These are phyloP conservation scores for Luvunga scandens DNA, from an alignment of 345 rosid species.

Conservation along the genomic window DNA sequence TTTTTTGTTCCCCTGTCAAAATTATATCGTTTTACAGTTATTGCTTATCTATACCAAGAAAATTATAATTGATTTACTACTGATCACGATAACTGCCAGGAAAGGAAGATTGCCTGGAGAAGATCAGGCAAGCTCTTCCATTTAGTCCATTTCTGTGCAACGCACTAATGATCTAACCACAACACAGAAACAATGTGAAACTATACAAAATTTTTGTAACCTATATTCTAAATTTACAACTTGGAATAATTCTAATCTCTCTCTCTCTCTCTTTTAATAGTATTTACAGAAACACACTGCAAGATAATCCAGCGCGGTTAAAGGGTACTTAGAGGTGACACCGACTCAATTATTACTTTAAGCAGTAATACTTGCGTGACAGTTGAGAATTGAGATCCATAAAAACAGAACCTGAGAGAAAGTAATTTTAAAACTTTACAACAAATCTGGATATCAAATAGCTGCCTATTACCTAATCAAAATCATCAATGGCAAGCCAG, in stretches of 20 bases:
- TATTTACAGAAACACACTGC: constrained; percentile 16
- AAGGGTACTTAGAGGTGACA: neutral
- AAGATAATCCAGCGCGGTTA: neutral
- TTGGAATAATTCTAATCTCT: constrained; percentile 4
- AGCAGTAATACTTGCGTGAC: neutral
- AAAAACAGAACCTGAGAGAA: neutral
- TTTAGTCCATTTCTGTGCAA: too few relatives aligned
- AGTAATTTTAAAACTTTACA: constrained; percentile 31
- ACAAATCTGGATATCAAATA: constrained; percentile 22
- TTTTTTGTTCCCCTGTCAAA: neutral
- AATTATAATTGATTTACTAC: neutral
- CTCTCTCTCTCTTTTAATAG: neutral
- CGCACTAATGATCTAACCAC: too few relatives aligned
- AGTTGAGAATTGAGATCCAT: constrained; percentile 16
- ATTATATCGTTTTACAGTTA: too few relatives aligned
- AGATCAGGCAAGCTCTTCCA: too few relatives aligned
- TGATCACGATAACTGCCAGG: too few relatives aligned
- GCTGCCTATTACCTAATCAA: constrained; percentile 30
- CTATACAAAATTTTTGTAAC: neutral
- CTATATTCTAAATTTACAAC: neutral
- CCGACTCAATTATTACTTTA: constrained; percentile 9
- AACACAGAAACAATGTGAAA: neutral
- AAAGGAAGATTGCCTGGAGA: too few relatives aligned
- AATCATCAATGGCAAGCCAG: constrained; percentile 64
- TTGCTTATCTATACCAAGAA: neutral